Base-by-base conservation (phyloP, 1,284 basidiomycete genomes). In the Naganishia albida region DNA sequence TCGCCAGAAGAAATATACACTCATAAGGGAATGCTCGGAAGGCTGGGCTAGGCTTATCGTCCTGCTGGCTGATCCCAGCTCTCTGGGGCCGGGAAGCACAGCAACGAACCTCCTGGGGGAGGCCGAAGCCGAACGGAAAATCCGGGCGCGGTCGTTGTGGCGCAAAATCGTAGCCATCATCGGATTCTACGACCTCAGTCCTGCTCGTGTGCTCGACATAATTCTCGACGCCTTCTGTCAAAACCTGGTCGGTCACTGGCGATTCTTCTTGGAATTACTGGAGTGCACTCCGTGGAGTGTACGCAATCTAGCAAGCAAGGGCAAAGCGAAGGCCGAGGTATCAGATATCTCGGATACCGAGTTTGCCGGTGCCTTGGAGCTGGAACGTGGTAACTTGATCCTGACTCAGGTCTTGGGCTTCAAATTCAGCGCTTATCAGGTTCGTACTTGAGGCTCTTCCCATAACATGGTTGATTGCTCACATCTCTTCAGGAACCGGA, bases 1-100 rank as follows among this genome's bases (percentile, higher is more conserved):
- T 84, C 97, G 95, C 78, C 96, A 99, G 78, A 93, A 93, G 80
- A 98, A 97, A 79, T 97, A 93, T 83, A 99, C 99, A 73, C 85
- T 99, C 39, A 84, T 98, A 12, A 89, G 96, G 46, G 96, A 99
- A 80, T 92, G 96, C 71, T 94, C 92, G 0, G 94, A 99, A 81
- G 96, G 96, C 6, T 99, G 93, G 80, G 91, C 91, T 72, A 93
- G 94, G 73, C 85, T 99, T 40, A 86, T 89, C 38, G 86, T 89
- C 10, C 81, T 98, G 46, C 87, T 91, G 12, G 87, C 87, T 63
- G 87, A 85, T 69, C 67, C 63, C 10, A 60, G 54, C 38, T 56
- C 65, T 38, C 51, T 67, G 4, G 56, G 63, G 15, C 56, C 62
- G 0, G 66, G 67, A 3, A 49, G 44, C 30, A 65, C 64, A 44